Conservation (phyloP, 192 early-diverging fungal species). For the Linderina pennispora region DNA sequence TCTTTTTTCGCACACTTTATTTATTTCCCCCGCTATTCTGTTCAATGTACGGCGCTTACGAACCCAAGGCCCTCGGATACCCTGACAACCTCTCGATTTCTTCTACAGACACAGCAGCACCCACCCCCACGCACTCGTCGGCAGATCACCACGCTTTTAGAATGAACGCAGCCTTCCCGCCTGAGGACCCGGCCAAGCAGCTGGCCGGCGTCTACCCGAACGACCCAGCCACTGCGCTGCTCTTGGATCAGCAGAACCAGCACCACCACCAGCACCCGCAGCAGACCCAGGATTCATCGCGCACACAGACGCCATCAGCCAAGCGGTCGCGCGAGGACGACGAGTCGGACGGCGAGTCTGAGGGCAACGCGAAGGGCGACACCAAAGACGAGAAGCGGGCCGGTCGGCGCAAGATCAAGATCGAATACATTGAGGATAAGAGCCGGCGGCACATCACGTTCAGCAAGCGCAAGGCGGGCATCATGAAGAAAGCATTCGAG, state of each 20-base stretch:
- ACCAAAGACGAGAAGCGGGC: constrained; percentile 51
- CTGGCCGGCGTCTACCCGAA: constrained; percentile 18
- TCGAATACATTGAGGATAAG: constrained; percentile 94
- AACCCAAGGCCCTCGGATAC: not conserved
- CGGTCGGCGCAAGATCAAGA: constrained; percentile 92
- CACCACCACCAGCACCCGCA: constrained; percentile 22
- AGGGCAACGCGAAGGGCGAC: constrained; percentile 42
- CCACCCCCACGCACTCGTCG: constrained; percentile 9
- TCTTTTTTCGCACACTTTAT: no score
- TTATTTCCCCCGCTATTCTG: no score
- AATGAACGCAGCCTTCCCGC: constrained; percentile 43
- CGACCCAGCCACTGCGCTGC: constrained; percentile 9
- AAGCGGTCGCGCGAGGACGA: constrained; percentile 50
- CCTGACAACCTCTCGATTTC: constrained; percentile 2
- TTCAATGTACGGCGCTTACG: not conserved
- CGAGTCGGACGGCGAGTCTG: constrained; percentile 61
- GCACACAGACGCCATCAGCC: constrained; percentile 34
- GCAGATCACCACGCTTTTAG: constrained; percentile 26
- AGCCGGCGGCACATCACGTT: constrained; percentile 91
- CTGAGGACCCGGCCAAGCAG: constrained; percentile 30
- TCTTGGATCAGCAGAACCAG: constrained; percentile 3
- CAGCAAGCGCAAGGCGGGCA: constrained; percentile 91
- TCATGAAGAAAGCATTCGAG: constrained; percentile 99
- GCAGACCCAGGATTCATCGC: constrained; percentile 18
- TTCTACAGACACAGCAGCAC: constrained; percentile 36